These are phyloP conservation scores for Pichia manshurica DNA, from an alignment of 805 yeast species.

Conservation along the genomic window DNA sequence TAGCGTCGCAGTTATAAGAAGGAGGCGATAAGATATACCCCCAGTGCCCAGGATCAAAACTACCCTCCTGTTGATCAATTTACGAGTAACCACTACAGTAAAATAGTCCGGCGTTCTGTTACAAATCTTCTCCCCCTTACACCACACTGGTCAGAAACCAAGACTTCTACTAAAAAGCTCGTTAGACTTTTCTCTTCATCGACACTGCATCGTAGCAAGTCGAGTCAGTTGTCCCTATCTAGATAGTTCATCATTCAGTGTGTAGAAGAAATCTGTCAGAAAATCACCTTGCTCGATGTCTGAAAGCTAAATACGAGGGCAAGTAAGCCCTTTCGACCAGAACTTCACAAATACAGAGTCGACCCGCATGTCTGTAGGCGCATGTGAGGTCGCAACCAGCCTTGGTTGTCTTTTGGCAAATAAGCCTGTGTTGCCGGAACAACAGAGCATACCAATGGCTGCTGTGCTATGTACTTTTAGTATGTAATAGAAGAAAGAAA, in stretches of 20 bases:
- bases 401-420: background rate
- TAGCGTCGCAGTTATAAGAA: too few relatives aligned
- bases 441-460: too few relatives aligned
- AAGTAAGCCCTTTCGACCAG: too few relatives aligned
- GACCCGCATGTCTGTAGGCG: background rate
- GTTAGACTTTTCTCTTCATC: slow-evolving; percentile 13
- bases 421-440: too few relatives aligned
- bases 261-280: background rate
- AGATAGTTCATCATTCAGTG: slow-evolving; percentile 50
- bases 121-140: too few relatives aligned
- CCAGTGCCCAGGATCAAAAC: background rate
- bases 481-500: background rate
- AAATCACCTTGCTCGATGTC: too few relatives aligned
- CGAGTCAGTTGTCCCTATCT: slow-evolving; percentile 29
- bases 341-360: too few relatives aligned
- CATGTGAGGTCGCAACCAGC: background rate
- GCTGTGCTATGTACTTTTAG: too few relatives aligned
- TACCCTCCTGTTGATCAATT: background rate
- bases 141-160: slow-evolving; percentile 8
- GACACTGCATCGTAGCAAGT: background rate
- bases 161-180: slow-evolving; percentile 16
- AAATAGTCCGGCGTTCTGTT: background rate
- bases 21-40: background rate
- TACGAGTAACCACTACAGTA: slow-evolving; percentile 2
- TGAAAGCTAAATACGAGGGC: too few relatives aligned